Base-by-base conservation (phyloP, 306 rosid species). In the Vigna mungo region DNA sequence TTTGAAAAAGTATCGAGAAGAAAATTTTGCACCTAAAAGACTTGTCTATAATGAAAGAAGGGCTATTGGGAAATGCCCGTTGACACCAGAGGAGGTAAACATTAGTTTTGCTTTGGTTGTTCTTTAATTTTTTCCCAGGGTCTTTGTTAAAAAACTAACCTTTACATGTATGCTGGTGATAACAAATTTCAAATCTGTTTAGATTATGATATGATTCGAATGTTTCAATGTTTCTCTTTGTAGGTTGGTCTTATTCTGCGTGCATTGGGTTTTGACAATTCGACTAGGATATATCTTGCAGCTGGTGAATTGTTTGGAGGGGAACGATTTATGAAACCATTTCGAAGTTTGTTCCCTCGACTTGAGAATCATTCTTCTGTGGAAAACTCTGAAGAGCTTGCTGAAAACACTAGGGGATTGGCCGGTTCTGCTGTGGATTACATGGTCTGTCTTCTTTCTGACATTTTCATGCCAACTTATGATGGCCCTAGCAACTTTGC, bases 401-500 rank as follows among this genome's bases (percentile, higher is more conserved):
- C 51, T 61, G 94, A 86, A 81, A 91, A 96, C 82, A 56, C 90
- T 46, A 89, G 92, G 83, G 99, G 99, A 32, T 76, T 96, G 80
- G 82, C 90, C 61, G 99, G 99, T 72, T 92, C 99, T 75, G 99
- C 99, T 27, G 99, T 96, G 77, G 99, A 92, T 82, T 96, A 96
- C 92, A 92, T 96, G 99, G 98, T 92, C 80, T 92, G 98, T 81
- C 99, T 96, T 60, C 94, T 96, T 46, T 96, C 99, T 44, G 99
- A 96, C 85, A 92, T 96, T 78, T 96, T 96, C 83, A 91, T 92
- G 96, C 99, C 99, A 68, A 96, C 99, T 59, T 96, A 92, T 83
- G 99, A 96, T 74, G 99, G 99, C 25, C 99, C 99, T 23, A 96
- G 99, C 96, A 96, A 96, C 94, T 96, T 96, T 54, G 99, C 99